Percentiles rank a stretch among this genome's conserved stretches.
Evolutionary conservation across 192 early-diverging fungal species (phyloP).

Genomic region (Linnemannia schmuckeri): DNA sequence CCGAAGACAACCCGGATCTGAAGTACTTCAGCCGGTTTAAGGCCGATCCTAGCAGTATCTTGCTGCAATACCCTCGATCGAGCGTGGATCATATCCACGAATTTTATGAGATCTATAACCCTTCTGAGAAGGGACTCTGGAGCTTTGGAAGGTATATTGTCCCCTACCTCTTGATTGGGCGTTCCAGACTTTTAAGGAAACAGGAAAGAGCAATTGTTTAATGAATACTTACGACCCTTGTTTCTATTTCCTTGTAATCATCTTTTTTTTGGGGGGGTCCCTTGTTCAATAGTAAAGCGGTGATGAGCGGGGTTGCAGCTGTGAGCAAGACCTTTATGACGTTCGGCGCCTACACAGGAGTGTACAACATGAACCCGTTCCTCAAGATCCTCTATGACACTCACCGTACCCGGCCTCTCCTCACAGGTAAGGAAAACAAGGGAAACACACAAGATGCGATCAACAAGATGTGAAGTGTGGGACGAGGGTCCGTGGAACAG

Average conservation of each 20-base stretch:
- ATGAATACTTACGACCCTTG: background rate
- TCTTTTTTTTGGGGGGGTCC: background rate
- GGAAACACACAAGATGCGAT: background rate
- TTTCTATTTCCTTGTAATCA: background rate
- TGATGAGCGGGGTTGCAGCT: slow-evolving; percentile 46
- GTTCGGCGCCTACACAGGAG: slow-evolving; percentile 52
- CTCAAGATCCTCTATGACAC: slow-evolving; percentile 66
- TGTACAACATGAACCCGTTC: slow-evolving; percentile 73
- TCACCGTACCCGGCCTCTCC: slow-evolving; percentile 67
- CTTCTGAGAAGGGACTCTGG: slow-evolving; percentile 36
- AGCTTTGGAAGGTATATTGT: slow-evolving; percentile 23
- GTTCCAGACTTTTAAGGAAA: background rate
- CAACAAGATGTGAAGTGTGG: background rate
- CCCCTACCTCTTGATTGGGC: background rate
- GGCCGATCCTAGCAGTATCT: slow-evolving; percentile 42
- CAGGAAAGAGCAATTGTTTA: background rate
- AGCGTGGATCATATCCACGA: slow-evolving; percentile 49
- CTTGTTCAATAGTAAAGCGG: slow-evolving; percentile 15
- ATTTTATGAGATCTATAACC: slow-evolving; percentile 51
- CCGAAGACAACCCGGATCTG: slow-evolving; percentile 34
- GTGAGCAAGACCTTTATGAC: slow-evolving; percentile 50
- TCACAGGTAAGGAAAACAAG: slow-evolving; percentile 65
- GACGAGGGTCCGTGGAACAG: background rate
- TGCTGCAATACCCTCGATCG: slow-evolving; percentile 34
- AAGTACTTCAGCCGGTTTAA: slow-evolving; percentile 8